phyloP scores from a whole-genome alignment of 768 basidiomycete genomes.

The Suillus fuscotomentosus region DNA sequence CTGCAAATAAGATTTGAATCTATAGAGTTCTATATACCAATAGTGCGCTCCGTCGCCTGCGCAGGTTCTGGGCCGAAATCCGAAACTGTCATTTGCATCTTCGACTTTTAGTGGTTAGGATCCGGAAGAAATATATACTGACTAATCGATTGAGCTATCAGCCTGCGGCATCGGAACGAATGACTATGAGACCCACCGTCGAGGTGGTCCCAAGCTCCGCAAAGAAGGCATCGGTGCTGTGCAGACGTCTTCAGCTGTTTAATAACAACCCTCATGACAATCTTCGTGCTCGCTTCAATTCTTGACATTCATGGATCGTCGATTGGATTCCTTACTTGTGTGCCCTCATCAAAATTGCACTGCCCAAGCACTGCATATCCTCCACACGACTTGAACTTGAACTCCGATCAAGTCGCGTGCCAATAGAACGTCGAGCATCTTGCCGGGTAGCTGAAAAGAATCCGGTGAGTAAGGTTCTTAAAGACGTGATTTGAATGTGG shows the following conservation, averaged over 20 bases:
- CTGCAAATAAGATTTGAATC: not conserved
- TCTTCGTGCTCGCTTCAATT: constrained; percentile 23
- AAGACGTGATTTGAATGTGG: not conserved
- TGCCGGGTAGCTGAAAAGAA: constrained; percentile 19
- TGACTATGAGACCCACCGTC: constrained; percentile 11
- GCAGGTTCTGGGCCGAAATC: not conserved
- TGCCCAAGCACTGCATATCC: constrained; percentile 15
- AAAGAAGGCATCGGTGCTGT: constrained; percentile 15
- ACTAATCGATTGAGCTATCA: constrained; percentile 25
- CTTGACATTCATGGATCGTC: constrained; percentile 17
- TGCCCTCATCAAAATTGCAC: constrained; percentile 19
- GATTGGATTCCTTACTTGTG: constrained; percentile 17
- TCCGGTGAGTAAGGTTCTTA: not conserved
- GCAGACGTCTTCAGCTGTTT: constrained; percentile 14
- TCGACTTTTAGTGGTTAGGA: constrained; percentile 15
- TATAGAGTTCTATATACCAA: no score
- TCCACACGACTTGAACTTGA: constrained; percentile 23
- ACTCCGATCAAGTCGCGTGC: constrained; percentile 16
- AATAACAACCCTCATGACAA: constrained; percentile 24
- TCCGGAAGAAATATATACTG: not conserved
- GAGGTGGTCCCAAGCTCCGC: constrained; percentile 19
- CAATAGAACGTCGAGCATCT: constrained; percentile 18
- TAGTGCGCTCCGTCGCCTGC: no score
- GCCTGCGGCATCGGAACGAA: constrained; percentile 20
- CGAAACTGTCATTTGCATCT: constrained; percentile 23